phyloP scores from a whole-genome alignment of 441 rosid genomes.

The Aleurites moluccanus region DNA sequence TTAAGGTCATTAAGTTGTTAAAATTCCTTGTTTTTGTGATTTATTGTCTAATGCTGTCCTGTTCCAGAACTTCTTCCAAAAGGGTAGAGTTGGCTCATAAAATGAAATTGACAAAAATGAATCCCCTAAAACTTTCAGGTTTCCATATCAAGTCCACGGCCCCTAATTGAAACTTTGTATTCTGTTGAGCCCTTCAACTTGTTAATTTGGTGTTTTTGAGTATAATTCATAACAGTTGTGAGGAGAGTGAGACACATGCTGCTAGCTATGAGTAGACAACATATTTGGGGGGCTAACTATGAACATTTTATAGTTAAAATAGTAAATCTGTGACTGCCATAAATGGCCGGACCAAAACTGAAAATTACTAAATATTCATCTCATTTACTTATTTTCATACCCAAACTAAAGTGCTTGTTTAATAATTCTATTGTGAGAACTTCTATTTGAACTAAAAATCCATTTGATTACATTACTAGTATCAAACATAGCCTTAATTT shows the following conservation, averaged over 20 bases:
- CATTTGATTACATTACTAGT: too few species aligned
- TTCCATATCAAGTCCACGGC: neutral
- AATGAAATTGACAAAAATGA: neutral
- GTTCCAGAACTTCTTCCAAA: neutral
- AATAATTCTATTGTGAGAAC: neutral
- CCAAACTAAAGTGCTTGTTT: neutral
- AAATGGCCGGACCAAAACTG: neutral
- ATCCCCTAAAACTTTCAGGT: neutral
- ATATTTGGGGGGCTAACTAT: neutral
- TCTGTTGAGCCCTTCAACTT: neutral
- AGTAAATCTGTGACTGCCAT: neutral
- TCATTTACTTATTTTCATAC: neutral
- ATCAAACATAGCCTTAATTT: neutral
- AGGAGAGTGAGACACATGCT: neutral
- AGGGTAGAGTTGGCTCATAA: neutral
- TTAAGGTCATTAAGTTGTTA: neutral
- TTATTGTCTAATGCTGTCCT: neutral
- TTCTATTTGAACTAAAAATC: too few species aligned
- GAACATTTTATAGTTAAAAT: neutral
- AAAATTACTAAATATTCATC: neutral
- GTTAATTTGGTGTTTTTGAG: neutral
- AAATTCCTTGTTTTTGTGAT: neutral
- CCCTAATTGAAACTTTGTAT: neutral
- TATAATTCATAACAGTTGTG: neutral
- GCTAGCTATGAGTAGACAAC: neutral